A percentile compares a stretch with the other conserved stretches of the same genome.
Evolutionary conservation across 345 rosid genomes (phyloP).

Genomic region (Syzygium aromaticum): DNA sequence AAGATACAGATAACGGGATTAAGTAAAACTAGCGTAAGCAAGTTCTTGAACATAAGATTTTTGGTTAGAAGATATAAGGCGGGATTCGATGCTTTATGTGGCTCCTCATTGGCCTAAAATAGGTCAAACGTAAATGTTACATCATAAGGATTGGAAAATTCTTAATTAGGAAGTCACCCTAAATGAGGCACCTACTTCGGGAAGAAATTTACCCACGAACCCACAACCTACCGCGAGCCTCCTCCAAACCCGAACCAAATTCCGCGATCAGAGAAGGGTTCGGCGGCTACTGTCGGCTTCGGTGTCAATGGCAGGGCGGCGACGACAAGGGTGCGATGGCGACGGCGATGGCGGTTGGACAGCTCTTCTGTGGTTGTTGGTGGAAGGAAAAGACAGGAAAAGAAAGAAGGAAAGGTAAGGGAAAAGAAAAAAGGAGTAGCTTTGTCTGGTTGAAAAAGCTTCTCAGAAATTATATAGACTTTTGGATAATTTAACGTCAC

Average conservation of each 20-base stretch:
- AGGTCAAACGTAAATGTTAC: neutral
- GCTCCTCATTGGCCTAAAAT: neutral
- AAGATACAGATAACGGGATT: neutral
- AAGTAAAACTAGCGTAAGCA: neutral
- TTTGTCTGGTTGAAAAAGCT: neutral
- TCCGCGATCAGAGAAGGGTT: neutral
- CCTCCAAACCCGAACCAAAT: neutral
- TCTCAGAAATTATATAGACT: neutral
- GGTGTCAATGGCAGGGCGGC: rapidly evolving
- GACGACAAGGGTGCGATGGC: neutral
- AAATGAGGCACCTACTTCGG: too few relatives aligned
- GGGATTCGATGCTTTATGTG: neutral
- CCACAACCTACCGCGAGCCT: neutral
- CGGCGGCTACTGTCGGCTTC: neutral
- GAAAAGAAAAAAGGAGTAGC: neutral
- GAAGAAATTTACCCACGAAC: too few relatives aligned
- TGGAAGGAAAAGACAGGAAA: too few relatives aligned
- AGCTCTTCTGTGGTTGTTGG: neutral
- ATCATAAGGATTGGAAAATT: too few relatives aligned
- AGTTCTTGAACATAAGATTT: too few relatives aligned
- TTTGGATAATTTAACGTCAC: neutral
- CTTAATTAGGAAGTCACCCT: too few relatives aligned
- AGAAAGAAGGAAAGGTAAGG: too few relatives aligned
- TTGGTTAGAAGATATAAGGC: neutral
- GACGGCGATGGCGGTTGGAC: neutral